A percentile compares a stretch with the other conserved stretches of the same genome.
Evolutionary conservation across 1,284 basidiomycete genomes (phyloP).

Genomic region (Leucoagaricus sp.): DNA sequence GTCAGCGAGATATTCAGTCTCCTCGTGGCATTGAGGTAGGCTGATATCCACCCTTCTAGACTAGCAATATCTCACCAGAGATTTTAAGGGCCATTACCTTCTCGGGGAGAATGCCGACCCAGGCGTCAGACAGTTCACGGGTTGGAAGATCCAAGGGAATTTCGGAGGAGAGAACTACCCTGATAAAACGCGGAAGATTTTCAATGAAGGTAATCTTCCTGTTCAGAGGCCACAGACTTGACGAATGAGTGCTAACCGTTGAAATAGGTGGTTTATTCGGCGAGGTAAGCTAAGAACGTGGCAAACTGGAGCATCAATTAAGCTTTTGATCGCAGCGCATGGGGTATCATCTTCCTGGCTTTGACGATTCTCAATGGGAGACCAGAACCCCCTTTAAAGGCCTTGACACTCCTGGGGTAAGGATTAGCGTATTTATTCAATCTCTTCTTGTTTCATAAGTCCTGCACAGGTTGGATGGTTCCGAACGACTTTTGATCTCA

Average conservation of each 20-base stretch:
- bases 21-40: background rate
- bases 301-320: no score
- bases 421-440: background rate
- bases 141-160: constrained; percentile 2
- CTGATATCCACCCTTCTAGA: no score
- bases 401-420: background rate
- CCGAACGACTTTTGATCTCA: background rate
- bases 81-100: background rate
- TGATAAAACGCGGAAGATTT: constrained; percentile 4
- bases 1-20: constrained; percentile 3
- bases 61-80: background rate
- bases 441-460: background rate
- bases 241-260: background rate
- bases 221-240: background rate
- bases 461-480: background rate
- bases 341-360: constrained; percentile 3
- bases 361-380: background rate
- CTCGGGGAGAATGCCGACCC: background rate
- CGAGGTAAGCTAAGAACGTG: no score
- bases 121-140: background rate
- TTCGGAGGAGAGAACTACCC: constrained; percentile 4
- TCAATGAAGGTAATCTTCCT: background rate
- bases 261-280: background rate
- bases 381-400: background rate
- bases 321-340: background rate